These are phyloP conservation scores for Rhizopus stolonifer DNA, from an alignment of 371 early-diverging fungal genomes.

Conservation along the genomic window DNA sequence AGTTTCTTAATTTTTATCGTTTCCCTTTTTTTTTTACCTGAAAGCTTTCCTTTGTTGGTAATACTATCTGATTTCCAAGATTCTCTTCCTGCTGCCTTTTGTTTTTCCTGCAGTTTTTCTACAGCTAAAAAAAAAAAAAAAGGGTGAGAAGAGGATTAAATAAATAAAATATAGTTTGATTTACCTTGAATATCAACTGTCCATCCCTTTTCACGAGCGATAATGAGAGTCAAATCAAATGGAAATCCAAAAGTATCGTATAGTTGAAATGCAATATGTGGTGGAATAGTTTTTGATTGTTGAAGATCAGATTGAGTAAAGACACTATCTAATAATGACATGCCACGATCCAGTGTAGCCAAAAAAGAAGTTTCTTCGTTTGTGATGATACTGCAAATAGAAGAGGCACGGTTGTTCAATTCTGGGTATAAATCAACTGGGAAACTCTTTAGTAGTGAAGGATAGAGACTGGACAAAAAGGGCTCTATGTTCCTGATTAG, in stretches of 20 bases:
- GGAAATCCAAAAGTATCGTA: constrained; percentile 83
- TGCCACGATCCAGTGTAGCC: constrained; percentile 63
- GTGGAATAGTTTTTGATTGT: constrained; percentile 39
- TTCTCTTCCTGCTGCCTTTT: constrained; percentile 53
- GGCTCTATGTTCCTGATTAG: constrained; percentile 35
- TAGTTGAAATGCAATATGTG: constrained; percentile 63
- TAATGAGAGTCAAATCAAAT: constrained; percentile 67
- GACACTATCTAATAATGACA: constrained; percentile 56
- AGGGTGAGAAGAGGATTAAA: no score
- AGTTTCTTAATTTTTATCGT: neutral
- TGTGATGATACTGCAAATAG: constrained; percentile 56
- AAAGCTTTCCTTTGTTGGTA: constrained; percentile 30
- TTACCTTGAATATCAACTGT: constrained; percentile 58
- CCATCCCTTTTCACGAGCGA: constrained; percentile 75
- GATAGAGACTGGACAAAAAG: constrained; percentile 64
- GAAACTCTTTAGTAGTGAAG: constrained; percentile 57
- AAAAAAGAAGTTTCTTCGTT: constrained; percentile 71
- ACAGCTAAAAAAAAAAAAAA: constrained; percentile 31
- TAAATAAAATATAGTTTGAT: neutral
- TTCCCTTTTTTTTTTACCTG: constrained; percentile 23
- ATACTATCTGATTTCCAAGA: constrained; percentile 55
- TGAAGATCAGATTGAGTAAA: constrained; percentile 48
- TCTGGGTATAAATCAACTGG: constrained; percentile 57
- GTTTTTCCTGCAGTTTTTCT: constrained; percentile 52
- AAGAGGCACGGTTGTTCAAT: constrained; percentile 50